phyloP scores from a whole-genome alignment of 2,329 filamentous ascomycete species.

The Davidsoniella eucalypti region DNA sequence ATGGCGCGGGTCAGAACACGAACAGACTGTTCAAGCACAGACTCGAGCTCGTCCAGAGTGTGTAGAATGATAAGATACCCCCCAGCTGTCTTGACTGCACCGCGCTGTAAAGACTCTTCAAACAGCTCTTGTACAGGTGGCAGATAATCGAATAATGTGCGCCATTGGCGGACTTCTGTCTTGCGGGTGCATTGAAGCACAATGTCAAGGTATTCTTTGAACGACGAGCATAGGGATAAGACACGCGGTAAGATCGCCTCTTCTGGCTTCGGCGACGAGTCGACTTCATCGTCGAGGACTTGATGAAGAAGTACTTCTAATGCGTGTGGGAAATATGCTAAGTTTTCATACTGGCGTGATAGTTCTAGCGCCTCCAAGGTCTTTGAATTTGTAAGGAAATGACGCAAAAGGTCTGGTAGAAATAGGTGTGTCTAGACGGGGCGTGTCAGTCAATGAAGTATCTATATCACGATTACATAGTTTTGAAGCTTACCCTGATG shows the following conservation, averaged over 20 bases:
- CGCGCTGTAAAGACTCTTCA: conserved; percentile 73
- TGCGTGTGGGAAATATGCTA: conserved; percentile 86
- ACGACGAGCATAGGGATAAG: conserved; percentile 49
- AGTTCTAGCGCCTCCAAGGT: conserved; percentile 67
- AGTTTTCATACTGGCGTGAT: conserved; percentile 67
- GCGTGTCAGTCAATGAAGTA: neutral
- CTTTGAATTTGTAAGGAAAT: conserved; percentile 59
- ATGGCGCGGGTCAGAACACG: conserved; percentile 68
- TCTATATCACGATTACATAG: neutral
- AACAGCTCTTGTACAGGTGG: conserved; percentile 85
- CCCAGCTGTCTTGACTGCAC: conserved; percentile 82
- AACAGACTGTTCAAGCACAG: conserved; percentile 61
- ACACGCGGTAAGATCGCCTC: conserved; percentile 48
- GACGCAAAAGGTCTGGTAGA: conserved; percentile 70
- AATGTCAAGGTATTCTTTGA: conserved; percentile 80
- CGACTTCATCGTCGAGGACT: conserved; percentile 87
- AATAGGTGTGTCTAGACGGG: conserved; percentile 66
- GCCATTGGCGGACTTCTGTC: conserved; percentile 89
- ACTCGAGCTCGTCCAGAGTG: conserved; percentile 53
- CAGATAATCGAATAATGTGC: conserved; percentile 78
- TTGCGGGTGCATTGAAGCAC: conserved; percentile 95
- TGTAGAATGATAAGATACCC: conserved; percentile 93
- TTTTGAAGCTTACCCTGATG: conserved; percentile 51
- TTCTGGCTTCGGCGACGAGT: conserved; percentile 46
- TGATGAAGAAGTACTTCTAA: conserved; percentile 85